phyloP scores from a whole-genome alignment of 768 basidiomycete genomes.

The Thelephora aurantiotincta region DNA sequence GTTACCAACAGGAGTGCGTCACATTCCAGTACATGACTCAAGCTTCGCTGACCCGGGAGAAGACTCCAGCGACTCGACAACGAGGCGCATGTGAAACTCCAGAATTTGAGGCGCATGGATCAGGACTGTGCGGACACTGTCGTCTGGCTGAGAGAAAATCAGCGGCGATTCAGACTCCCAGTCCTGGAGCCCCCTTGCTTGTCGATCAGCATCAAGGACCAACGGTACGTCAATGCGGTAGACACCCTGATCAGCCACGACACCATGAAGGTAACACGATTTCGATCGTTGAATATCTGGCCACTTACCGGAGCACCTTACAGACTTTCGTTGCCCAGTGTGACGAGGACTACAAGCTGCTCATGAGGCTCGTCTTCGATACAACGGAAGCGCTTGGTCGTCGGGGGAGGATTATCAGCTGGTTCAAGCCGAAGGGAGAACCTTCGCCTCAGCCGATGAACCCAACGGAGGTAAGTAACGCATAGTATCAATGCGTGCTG shows the following conservation, averaged over 20 bases:
- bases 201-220: constrained; percentile 53
- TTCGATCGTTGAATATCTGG: neutral
- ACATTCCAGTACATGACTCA: neutral
- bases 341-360: constrained; percentile 61
- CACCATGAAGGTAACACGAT: constrained; percentile 45
- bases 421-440: constrained; percentile 40
- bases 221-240: constrained; percentile 46
- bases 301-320: neutral
- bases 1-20: neutral
- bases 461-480: constrained; percentile 50
- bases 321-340: constrained; percentile 82
- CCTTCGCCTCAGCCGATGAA: constrained; percentile 40
- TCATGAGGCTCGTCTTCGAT: constrained; percentile 62
- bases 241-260: constrained; percentile 52
- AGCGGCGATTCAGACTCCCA: constrained; percentile 53
- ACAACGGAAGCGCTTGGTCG: constrained; percentile 34
- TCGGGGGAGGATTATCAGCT: constrained; percentile 44
- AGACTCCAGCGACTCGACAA: constrained; percentile 46
- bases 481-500: neutral
- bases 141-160: constrained; percentile 58
- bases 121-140: constrained; percentile 48
- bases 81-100: constrained; percentile 43
- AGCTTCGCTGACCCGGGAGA: neutral
- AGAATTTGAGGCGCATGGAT: constrained; percentile 38
- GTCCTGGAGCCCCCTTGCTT: constrained; percentile 83